These are phyloP conservation scores for Kuraishia molischiana DNA, from an alignment of 805 yeast genomes.

Conservation along the genomic window DNA sequence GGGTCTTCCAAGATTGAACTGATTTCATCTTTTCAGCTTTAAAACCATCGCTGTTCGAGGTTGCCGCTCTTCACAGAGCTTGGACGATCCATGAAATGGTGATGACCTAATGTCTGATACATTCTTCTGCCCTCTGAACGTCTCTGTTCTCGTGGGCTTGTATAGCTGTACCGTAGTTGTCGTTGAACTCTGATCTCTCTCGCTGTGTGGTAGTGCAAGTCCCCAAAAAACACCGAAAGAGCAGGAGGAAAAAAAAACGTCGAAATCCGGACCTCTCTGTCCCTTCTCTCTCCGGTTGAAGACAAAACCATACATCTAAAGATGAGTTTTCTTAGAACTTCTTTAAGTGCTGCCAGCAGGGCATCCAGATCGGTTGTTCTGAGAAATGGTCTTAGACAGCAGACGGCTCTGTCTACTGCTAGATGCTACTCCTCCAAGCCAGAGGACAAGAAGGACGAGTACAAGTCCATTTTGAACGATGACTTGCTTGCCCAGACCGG, in stretches of 20 bases:
- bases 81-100: slow-evolving; percentile 87
- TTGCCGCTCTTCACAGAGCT: slow-evolving; percentile 55
- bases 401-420: not conserved
- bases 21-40: slow-evolving; percentile 48
- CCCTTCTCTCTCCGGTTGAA: too few relatives aligned
- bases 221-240: too few relatives aligned
- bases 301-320: not conserved
- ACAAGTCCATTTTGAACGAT: slow-evolving; percentile 59
- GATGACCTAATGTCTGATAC: slow-evolving; percentile 91
- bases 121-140: too few relatives aligned
- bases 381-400: not conserved
- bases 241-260: too few relatives aligned
- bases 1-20: not conserved
- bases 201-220: too few relatives aligned
- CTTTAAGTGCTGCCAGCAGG: not conserved
- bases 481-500: slow-evolving; percentile 82
- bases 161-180: too few relatives aligned
- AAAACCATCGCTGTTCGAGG: slow-evolving; percentile 99
- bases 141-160: too few relatives aligned
- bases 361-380: not conserved
- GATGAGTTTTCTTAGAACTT: not conserved
- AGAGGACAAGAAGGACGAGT: slow-evolving; percentile 14
- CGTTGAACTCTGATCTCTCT: too few relatives aligned
- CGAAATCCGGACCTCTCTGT: too few relatives aligned
- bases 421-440: not conserved